These are phyloP conservation scores for Ormosia semicastrata DNA, from an alignment of 306 rosid species.

Conservation along the genomic window DNA sequence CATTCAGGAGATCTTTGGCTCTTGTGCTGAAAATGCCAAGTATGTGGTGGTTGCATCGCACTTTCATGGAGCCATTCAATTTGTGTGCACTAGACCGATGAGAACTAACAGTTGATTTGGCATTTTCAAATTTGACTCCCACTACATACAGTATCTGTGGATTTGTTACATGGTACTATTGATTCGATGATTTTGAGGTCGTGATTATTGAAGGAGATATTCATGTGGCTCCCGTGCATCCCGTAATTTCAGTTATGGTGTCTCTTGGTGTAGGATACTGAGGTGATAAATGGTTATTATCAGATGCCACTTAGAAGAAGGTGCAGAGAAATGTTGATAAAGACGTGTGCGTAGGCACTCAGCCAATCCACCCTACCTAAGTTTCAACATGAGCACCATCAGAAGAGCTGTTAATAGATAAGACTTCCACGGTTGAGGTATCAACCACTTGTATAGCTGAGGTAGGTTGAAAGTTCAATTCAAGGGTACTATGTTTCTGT, in stretches of 20 bases:
- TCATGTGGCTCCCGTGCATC: neutral
- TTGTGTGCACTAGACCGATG: neutral
- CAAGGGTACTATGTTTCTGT: neutral
- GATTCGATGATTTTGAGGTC: neutral
- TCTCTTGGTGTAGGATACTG: neutral
- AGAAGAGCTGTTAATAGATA: neutral
- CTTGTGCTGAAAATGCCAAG: neutral
- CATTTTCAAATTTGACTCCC: neutral
- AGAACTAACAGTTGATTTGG: neutral
- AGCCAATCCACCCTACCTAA: neutral
- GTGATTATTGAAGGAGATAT: slow-evolving; percentile 1
- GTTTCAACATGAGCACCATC: slow-evolving; percentile 6
- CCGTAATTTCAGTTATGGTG: neutral
- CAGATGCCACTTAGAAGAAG: neutral
- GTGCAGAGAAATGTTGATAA: neutral
- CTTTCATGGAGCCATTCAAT: neutral
- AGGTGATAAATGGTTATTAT: neutral
- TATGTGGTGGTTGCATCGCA: slow-evolving; percentile 4
- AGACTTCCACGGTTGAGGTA: neutral
- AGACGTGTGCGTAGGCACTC: neutral
- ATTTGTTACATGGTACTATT: neutral
- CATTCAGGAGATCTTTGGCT: neutral
- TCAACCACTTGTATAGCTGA: neutral
- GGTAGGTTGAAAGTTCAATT: neutral
- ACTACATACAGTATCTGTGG: neutral